Evolutionary conservation across 495 filamentous ascomycete species (phyloP).

Genomic region (Glutinoglossum americanum): DNA sequence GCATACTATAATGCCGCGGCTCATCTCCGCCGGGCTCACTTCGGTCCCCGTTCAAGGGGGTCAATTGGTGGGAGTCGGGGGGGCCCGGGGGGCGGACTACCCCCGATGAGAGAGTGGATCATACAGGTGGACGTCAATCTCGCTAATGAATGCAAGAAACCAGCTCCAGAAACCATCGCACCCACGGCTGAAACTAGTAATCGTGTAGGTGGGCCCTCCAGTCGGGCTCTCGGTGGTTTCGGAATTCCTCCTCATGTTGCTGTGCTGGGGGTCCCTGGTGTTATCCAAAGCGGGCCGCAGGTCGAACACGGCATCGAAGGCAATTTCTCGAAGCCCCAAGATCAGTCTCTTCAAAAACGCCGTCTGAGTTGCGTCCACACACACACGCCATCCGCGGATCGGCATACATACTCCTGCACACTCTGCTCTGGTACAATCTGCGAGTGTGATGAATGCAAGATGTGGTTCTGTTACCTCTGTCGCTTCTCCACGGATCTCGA

Average conservation of each 20-base stretch:
- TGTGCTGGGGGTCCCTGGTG: no score
- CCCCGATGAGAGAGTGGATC: neutral
- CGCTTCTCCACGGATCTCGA: neutral
- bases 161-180: neutral
- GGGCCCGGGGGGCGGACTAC: neutral
- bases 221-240: neutral
- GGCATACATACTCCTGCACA: neutral
- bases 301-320: neutral
- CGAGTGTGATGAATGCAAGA: neutral
- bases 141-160: neutral
- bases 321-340: neutral
- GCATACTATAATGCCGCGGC: slow-evolving; percentile 94
- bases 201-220: neutral
- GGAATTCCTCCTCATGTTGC: neutral
- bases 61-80: neutral
- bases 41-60: slow-evolving; percentile 28
- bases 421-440: neutral
- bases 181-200: neutral
- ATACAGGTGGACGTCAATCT: neutral
- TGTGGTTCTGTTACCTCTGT: neutral
- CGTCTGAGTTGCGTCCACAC: neutral
- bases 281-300: neutral
- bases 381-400: neutral
- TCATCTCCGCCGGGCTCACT: slow-evolving; percentile 77
- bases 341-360: neutral